These are phyloP conservation scores for Fusarium lyarnte DNA, from an alignment of 2,329 filamentous ascomycete genomes.

Conservation along the genomic window DNA sequence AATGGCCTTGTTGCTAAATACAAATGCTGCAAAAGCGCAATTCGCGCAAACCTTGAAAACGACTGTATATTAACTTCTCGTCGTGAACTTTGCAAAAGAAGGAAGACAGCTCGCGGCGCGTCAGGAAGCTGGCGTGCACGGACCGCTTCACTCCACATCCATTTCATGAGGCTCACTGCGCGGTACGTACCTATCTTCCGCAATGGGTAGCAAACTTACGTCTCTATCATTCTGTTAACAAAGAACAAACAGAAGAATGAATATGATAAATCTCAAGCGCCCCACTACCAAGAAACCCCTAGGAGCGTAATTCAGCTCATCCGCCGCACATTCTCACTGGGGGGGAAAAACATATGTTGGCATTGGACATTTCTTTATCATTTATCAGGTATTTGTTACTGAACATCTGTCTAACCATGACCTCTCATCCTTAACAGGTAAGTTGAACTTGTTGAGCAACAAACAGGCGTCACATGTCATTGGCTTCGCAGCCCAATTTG, in stretches of 20 bases:
- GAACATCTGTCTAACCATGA: not conserved
- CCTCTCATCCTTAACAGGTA: not conserved
- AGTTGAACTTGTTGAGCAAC: not conserved
- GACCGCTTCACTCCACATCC: not conserved
- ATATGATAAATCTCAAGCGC: not conserved
- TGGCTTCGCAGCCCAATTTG: not conserved
- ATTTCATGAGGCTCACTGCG: conserved; percentile 10
- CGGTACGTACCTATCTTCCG: not conserved
- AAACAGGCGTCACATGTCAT: conserved; percentile 1
- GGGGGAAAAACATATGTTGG: not conserved
- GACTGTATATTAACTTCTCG: conserved; percentile 17
- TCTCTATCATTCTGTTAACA: not conserved
- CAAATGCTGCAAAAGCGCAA: conserved; percentile 18
- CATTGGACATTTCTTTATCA: not conserved
- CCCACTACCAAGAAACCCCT: not conserved
- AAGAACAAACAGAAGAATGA: not conserved
- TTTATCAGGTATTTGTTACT: not conserved
- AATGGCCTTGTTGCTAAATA: not conserved
- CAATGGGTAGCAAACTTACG: not conserved
- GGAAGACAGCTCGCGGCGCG: conserved; percentile 38
- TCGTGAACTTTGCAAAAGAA: conserved; percentile 23
- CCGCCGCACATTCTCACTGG: not conserved
- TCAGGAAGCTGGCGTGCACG: conserved; percentile 35
- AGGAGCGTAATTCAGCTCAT: not conserved
- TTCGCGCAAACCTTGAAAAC: conserved; percentile 21